Percentiles rank a stretch among this genome's conserved stretches.
These are phyloP conservation scores for Penicillium pulvis DNA, from an alignment of 495 filamentous ascomycete genomes.

Conservation along the genomic window DNA sequence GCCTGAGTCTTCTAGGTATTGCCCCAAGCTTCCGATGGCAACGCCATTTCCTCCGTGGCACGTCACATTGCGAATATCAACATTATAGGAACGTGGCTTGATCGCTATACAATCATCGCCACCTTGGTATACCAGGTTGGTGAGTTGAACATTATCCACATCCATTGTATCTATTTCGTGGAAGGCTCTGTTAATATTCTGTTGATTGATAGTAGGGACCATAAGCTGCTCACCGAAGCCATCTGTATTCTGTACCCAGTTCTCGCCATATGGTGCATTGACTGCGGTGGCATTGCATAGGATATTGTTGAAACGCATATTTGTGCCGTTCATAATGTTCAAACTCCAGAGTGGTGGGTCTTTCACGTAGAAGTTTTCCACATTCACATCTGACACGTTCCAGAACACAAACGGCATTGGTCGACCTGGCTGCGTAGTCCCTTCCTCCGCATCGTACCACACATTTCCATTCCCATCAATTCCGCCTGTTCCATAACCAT, in stretches of 20 bases:
- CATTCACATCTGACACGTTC: slow-evolving; percentile 57
- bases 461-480: slow-evolving; percentile 58
- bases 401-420: slow-evolving; percentile 65
- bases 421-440: slow-evolving; percentile 49
- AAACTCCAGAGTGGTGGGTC: slow-evolving; percentile 56
- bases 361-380: slow-evolving; percentile 55
- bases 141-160: slow-evolving; percentile 49
- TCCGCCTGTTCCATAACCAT: slow-evolving; percentile 53
- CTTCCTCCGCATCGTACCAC: slow-evolving; percentile 48
- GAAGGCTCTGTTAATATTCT: background rate
- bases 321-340: slow-evolving; percentile 62
- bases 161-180: slow-evolving; percentile 54
- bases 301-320: slow-evolving; percentile 57
- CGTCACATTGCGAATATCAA: slow-evolving; percentile 52
- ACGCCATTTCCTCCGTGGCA: slow-evolving; percentile 59
- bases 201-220: background rate
- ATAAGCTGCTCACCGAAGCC: slow-evolving; percentile 43
- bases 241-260: slow-evolving; percentile 64
- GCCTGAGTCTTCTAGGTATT: slow-evolving; percentile 57
- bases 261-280: slow-evolving; percentile 51
- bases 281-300: slow-evolving; percentile 50
- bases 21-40: slow-evolving; percentile 58
- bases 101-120: slow-evolving; percentile 62
- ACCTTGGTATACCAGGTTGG: slow-evolving; percentile 60
- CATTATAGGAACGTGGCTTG: slow-evolving; percentile 57